phyloP scores from a whole-genome alignment of 176 grass and related monocot species.

The Thalia dealbata region DNA sequence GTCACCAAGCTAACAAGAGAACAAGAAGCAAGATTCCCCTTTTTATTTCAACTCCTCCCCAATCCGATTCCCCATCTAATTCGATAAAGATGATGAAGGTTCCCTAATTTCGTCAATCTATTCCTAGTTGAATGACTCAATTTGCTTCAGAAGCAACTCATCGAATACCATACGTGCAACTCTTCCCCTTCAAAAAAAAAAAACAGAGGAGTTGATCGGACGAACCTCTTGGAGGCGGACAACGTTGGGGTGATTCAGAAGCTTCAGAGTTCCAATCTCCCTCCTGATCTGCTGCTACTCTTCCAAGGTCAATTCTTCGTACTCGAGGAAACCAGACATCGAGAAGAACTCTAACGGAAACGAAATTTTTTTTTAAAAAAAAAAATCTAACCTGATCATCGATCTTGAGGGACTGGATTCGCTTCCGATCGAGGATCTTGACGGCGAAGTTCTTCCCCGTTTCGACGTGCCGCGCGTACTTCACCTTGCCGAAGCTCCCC shows the following conservation, averaged over 20 bases:
- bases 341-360: too few species aligned
- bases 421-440: slow-evolving; percentile 88
- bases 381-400: slow-evolving; percentile 46
- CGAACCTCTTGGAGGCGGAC: slow-evolving; percentile 21
- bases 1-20: too few species aligned
- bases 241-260: slow-evolving; percentile 20
- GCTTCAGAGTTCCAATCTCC: slow-evolving; percentile 18
- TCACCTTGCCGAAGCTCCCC: slow-evolving; percentile 81
- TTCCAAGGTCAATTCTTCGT: background rate
- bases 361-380: too few species aligned
- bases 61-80: too few species aligned
- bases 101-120: too few species aligned
- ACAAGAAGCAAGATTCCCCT: too few species aligned
- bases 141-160: too few species aligned
- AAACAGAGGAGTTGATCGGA: background rate
- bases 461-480: slow-evolving; percentile 44
- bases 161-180: background rate
- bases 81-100: too few species aligned
- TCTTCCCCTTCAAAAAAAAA: background rate
- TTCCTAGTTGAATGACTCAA: too few species aligned
- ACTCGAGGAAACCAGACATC: too few species aligned
- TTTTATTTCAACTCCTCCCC: too few species aligned
- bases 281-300: slow-evolving; percentile 11
- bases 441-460: slow-evolving; percentile 69
- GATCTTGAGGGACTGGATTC: slow-evolving; percentile 65